Conservation (phyloP, 306 rosid genomes). For the Cotoneaster glaucophyllus region DNA sequence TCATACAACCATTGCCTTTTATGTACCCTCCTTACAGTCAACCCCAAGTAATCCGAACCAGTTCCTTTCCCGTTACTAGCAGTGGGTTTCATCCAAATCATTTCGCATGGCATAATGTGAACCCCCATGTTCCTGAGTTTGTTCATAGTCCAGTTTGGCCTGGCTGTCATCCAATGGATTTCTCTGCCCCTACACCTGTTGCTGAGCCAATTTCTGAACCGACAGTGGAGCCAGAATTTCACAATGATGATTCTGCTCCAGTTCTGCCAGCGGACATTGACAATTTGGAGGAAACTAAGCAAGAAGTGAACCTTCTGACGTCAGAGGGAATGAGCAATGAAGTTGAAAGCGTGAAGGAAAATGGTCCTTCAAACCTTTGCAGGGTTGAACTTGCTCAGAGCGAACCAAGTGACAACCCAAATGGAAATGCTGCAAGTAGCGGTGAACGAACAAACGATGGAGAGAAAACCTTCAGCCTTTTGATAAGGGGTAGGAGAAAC, state of each 20-base stretch:
- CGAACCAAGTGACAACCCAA: slow-evolving; percentile 24
- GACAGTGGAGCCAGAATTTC: slow-evolving; percentile 41
- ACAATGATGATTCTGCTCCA: slow-evolving; percentile 36
- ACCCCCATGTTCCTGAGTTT: slow-evolving; percentile 53
- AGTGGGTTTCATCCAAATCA: slow-evolving; percentile 73
- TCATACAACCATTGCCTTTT: slow-evolving; percentile 85
- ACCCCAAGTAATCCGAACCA: slow-evolving; percentile 71
- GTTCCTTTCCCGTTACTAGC: slow-evolving; percentile 59
- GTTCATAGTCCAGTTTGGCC: slow-evolving; percentile 69
- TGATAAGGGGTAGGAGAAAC: slow-evolving; percentile 88
- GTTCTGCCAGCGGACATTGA: slow-evolving; percentile 46
- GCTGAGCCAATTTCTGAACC: slow-evolving; percentile 48
- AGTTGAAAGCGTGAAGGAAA: slow-evolving; percentile 50
- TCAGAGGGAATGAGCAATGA: slow-evolving; percentile 28
- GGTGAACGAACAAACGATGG: slow-evolving; percentile 49
- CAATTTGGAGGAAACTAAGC: slow-evolving; percentile 38
- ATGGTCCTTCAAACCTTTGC: slow-evolving; percentile 33
- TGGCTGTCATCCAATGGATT: slow-evolving; percentile 75
- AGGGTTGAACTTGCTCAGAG: slow-evolving; percentile 35
- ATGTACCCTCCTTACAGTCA: slow-evolving; percentile 73
- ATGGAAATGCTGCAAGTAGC: slow-evolving; percentile 24
- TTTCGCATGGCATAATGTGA: slow-evolving; percentile 77
- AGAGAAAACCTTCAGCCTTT: slow-evolving; percentile 89
- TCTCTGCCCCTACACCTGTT: slow-evolving; percentile 64
- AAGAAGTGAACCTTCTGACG: slow-evolving; percentile 31